Percentiles rank a stretch among this genome's conserved stretches.
Conservation (phyloP, 306 rosid species). For the Echinosophora koreensis region DNA sequence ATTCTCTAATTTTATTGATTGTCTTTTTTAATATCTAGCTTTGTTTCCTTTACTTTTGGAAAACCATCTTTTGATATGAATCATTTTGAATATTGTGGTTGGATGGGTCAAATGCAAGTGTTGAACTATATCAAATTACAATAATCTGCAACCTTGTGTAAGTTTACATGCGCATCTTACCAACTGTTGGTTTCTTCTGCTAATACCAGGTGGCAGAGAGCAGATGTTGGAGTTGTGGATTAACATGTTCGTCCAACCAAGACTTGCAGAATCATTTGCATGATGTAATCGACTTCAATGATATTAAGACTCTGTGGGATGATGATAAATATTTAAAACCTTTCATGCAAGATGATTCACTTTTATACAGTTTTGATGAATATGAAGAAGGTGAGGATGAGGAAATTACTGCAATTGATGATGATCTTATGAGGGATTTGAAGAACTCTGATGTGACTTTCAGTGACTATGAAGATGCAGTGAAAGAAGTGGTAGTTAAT, state of each 20-base stretch:
- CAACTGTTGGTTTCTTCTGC: background rate
- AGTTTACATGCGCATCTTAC: background rate
- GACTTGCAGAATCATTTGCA: constrained; percentile 81
- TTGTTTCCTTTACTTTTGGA: background rate
- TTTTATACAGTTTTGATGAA: constrained; percentile 82
- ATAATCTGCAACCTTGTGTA: background rate
- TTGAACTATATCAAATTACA: constrained; percentile 4
- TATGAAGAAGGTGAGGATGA: constrained; percentile 76
- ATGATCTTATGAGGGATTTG: constrained; percentile 59
- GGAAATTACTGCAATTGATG: constrained; percentile 48
- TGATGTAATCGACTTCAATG: constrained; percentile 51
- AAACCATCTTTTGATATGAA: background rate
- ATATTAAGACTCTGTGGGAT: constrained; percentile 63
- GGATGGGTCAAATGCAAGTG: background rate
- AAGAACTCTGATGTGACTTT: constrained; percentile 53
- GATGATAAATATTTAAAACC: constrained; percentile 80
- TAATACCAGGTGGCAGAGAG: constrained; percentile 69
- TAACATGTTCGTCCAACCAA: constrained; percentile 57
- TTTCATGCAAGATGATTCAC: constrained; percentile 74
- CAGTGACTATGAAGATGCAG: constrained; percentile 41
- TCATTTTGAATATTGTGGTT: constrained; percentile 10
- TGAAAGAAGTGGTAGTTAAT: constrained; percentile 44
- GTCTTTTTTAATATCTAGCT: background rate
- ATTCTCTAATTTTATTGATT: background rate
- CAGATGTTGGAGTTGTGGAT: constrained; percentile 87